Evolutionary conservation across 148 eudicot species (phyloP).

Genomic region (Chenopodium album): DNA sequence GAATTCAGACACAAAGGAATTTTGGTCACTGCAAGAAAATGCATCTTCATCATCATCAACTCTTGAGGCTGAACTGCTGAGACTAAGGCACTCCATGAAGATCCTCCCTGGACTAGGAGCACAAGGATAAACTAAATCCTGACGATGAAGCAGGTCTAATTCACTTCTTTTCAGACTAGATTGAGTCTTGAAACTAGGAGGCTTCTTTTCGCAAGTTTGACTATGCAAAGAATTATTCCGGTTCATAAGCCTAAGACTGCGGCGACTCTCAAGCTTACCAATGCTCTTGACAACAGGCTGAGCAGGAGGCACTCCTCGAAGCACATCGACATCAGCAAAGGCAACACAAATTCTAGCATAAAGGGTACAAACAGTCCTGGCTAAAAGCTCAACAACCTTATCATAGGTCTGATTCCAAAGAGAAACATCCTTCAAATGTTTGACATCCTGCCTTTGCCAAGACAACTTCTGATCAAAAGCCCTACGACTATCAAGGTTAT

Average conservation of each 20-base stretch:
- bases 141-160: slow-evolving; percentile 37
- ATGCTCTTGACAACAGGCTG: slow-evolving; percentile 8
- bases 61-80: slow-evolving; percentile 64
- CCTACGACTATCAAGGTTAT: slow-evolving; percentile 57
- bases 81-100: slow-evolving; percentile 82
- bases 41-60: slow-evolving; percentile 53
- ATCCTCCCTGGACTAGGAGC: slow-evolving; percentile 82
- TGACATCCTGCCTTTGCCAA: slow-evolving; percentile 83
- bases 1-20: slow-evolving; percentile 47
- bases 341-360: slow-evolving; percentile 57
- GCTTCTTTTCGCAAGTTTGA: slow-evolving; percentile 37
- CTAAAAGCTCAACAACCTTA: slow-evolving; percentile 74
- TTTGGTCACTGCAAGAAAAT: slow-evolving; percentile 37
- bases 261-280: slow-evolving; percentile 18
- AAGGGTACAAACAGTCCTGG: slow-evolving; percentile 74
- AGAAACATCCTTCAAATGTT: slow-evolving; percentile 64
- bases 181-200: slow-evolving; percentile 28
- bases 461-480: slow-evolving; percentile 74
- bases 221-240: slow-evolving; percentile 36
- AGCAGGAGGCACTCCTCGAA: slow-evolving; percentile 5
- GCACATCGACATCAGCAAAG: slow-evolving; percentile 40
- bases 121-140: slow-evolving; percentile 61
- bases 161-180: slow-evolving; percentile 37
- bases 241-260: slow-evolving; percentile 1
- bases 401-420: slow-evolving; percentile 86